phyloP scores from a whole-genome alignment of 768 basidiomycete genomes.

The Pisolithus albus region DNA sequence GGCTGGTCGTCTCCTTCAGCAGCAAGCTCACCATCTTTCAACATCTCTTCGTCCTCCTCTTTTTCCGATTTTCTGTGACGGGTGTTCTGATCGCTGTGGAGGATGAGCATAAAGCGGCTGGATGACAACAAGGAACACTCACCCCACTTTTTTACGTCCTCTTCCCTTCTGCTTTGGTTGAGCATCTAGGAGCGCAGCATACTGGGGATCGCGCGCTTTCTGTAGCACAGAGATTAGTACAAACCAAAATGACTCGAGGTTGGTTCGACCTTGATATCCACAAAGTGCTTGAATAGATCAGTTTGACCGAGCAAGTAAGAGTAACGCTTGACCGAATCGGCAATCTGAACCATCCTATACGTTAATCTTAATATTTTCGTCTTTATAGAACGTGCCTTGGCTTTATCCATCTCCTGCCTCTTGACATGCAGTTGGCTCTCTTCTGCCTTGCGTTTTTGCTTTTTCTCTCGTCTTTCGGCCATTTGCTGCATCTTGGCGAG shows the following conservation, averaged over 20 bases:
- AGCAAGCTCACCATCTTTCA: constrained; percentile 79
- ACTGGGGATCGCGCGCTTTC: constrained; percentile 88
- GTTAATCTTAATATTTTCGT: not conserved
- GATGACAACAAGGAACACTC: constrained; percentile 23
- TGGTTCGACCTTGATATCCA: constrained; percentile 79
- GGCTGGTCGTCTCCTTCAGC: constrained; percentile 83
- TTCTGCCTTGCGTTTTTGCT: constrained; percentile 55
- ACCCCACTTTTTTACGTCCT: constrained; percentile 78
- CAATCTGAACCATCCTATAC: constrained; percentile 44
- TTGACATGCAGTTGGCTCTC: constrained; percentile 65
- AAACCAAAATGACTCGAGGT: not conserved
- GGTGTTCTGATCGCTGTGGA: constrained; percentile 58
- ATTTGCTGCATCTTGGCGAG: constrained; percentile 32
- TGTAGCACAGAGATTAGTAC: constrained; percentile 23
- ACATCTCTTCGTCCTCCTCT: constrained; percentile 94
- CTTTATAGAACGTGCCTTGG: constrained; percentile 49
- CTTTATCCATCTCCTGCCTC: constrained; percentile 82
- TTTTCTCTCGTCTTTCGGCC: constrained; percentile 37
- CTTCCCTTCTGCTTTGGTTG: constrained; percentile 82
- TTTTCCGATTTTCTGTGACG: constrained; percentile 95
- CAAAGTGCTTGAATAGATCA: constrained; percentile 96
- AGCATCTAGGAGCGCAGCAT: constrained; percentile 81
- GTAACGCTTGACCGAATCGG: constrained; percentile 94
- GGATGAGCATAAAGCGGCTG: not conserved
- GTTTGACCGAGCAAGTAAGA: constrained; percentile 98